phyloP scores from a whole-genome alignment of 495 filamentous ascomycete species.

The Cryomyces antarcticus region DNA sequence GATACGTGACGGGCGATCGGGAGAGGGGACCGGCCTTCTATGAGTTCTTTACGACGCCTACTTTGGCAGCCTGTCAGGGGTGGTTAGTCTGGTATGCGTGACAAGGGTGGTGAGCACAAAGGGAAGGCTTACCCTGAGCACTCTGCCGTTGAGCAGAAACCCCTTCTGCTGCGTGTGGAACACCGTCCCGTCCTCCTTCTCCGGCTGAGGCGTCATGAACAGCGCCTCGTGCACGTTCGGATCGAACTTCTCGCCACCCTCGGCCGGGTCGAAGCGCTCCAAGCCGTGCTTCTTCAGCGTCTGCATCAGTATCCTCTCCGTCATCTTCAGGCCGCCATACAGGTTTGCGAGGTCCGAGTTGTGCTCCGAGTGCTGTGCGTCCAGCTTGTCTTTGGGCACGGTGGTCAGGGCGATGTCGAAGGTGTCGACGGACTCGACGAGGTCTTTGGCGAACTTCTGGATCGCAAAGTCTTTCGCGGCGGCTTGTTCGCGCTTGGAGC shows the following conservation, averaged over 20 bases:
- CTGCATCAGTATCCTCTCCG: slow-evolving; percentile 66
- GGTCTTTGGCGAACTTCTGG: slow-evolving; percentile 81
- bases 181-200: slow-evolving; percentile 74
- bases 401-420: slow-evolving; percentile 73
- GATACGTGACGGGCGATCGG: too few species aligned
- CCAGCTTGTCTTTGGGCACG: slow-evolving; percentile 56
- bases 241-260: slow-evolving; percentile 54
- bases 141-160: slow-evolving; percentile 72
- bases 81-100: background rate
- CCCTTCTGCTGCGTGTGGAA: slow-evolving; percentile 92
- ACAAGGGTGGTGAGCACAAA: slow-evolving; percentile 1
- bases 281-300: slow-evolving; percentile 87
- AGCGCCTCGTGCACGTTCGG: slow-evolving; percentile 91
- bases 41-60: slow-evolving; percentile 67
- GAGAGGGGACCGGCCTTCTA: too few species aligned
- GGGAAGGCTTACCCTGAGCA: slow-evolving; percentile 43
- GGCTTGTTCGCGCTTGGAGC: slow-evolving; percentile 79
- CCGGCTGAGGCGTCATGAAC: slow-evolving; percentile 69
- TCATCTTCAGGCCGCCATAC: slow-evolving; percentile 84
- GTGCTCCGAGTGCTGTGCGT: slow-evolving; percentile 26
- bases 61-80: slow-evolving; percentile 52
- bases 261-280: slow-evolving; percentile 60
- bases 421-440: slow-evolving; percentile 89
- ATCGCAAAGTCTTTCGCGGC: slow-evolving; percentile 78
- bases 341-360: slow-evolving; percentile 54